These are phyloP conservation scores for Teratosphaeria destructans DNA, from an alignment of 2,329 filamentous ascomycete genomes.

Conservation along the genomic window DNA sequence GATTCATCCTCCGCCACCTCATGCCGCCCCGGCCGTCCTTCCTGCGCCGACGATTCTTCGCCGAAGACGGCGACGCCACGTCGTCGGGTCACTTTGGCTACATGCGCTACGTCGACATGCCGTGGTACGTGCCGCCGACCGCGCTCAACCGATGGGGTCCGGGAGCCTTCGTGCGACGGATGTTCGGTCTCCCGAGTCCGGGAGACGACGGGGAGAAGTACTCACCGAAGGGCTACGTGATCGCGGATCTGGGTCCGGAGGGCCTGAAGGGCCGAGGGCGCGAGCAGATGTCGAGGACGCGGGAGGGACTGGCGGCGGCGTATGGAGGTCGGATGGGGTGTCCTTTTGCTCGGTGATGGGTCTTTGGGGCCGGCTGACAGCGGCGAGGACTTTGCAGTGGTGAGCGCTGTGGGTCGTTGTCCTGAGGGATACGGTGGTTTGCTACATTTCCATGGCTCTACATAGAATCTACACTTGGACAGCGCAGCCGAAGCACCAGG, in stretches of 20 bases:
- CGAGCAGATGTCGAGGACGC: conserved; percentile 13
- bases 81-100: conserved; percentile 27
- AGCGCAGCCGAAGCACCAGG: too few species aligned
- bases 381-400: too few species aligned
- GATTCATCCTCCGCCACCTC: conserved; percentile 48
- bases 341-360: neutral
- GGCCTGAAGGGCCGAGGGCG: conserved; percentile 40
- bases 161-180: conserved; percentile 39
- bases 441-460: too few species aligned
- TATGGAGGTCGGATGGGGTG: neutral
- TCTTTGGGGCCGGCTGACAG: too few species aligned
- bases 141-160: conserved; percentile 48
- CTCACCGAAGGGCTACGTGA: conserved; percentile 42
- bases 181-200: conserved; percentile 37
- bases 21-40: conserved; percentile 46
- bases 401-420: too few species aligned
- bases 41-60: conserved; percentile 15
- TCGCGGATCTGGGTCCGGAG: conserved; percentile 53
- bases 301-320: neutral
- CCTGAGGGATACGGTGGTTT: too few species aligned
- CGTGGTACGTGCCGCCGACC: conserved; percentile 44
- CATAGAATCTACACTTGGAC: too few species aligned
- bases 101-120: conserved; percentile 19
- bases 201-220: conserved; percentile 39
- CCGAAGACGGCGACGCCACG: conserved; percentile 14